Evolutionary conservation across 305 asterid genomes (phyloP).

Genomic region (Fraxinus platypoda): DNA sequence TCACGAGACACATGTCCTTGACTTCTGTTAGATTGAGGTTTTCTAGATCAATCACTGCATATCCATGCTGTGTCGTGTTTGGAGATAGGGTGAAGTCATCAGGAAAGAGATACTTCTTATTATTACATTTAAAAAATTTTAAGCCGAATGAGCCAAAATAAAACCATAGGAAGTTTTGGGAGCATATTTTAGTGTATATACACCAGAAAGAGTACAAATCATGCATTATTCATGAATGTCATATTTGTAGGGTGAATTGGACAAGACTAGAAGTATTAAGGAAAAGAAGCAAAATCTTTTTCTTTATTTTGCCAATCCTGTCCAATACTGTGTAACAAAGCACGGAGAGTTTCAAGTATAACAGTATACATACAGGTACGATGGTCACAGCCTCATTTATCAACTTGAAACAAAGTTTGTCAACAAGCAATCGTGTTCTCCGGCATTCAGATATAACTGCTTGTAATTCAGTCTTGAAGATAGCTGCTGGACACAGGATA

Average conservation of each 20-base stretch:
- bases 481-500: constrained; percentile 41
- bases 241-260: neutral
- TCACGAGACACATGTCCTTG: constrained; percentile 56
- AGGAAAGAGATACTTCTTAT: neutral
- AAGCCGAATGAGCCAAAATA: constrained; percentile 11
- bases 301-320: neutral
- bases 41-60: constrained; percentile 63
- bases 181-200: neutral
- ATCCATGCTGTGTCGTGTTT: constrained; percentile 58
- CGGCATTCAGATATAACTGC: constrained; percentile 70
- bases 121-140: neutral
- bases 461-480: constrained; percentile 68
- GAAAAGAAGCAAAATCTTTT: neutral
- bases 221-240: neutral
- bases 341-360: constrained; percentile 6
- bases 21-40: constrained; percentile 42
- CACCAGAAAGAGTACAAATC: constrained; percentile 4
- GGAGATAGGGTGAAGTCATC: constrained; percentile 18
- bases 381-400: constrained; percentile 56
- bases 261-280: neutral
- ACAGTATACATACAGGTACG: constrained; percentile 61
- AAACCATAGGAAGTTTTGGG: neutral
- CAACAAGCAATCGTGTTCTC: constrained; percentile 65
- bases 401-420: constrained; percentile 47
- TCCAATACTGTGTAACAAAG: neutral